Conservation (phyloP, 441 rosid genomes). For the Erysimum pusillum region DNA sequence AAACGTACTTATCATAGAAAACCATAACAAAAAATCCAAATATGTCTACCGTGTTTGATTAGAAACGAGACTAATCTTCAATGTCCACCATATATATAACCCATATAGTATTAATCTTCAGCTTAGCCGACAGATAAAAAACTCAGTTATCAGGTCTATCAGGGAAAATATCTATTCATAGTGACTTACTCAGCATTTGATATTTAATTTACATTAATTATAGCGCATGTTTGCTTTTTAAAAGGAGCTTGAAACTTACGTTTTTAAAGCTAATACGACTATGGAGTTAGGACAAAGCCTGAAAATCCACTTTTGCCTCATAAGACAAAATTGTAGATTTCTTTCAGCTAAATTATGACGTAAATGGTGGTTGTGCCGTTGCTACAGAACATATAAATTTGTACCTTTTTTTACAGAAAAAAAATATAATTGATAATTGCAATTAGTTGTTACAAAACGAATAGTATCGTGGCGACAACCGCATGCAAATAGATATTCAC, state of each 20-base stretch:
- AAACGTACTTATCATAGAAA: background rate
- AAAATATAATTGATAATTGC: background rate
- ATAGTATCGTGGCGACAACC: background rate
- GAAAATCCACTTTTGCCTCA: background rate
- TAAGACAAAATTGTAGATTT: background rate
- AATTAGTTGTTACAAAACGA: background rate
- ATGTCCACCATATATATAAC: background rate
- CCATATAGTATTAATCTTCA: background rate
- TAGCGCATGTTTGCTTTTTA: conserved; percentile 14
- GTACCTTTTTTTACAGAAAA: no score
- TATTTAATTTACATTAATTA: background rate
- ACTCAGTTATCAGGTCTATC: no score
- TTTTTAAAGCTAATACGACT: background rate
- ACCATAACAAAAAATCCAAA: background rate
- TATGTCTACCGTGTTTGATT: background rate
- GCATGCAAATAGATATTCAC: conserved; percentile 19
- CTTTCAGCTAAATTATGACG: background rate
- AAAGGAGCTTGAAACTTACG: background rate
- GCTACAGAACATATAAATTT: background rate
- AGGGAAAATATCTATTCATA: no score
- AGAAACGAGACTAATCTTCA: background rate
- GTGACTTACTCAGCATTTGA: background rate
- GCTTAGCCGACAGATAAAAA: conserved; percentile 2
- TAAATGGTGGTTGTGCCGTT: background rate
- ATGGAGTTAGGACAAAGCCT: background rate